Percentiles rank a stretch among this genome's conserved stretches.
phyloP scores from a whole-genome alignment of 371 early-diverging fungal species.

The Batrachochytrium dendrobatidis region DNA sequence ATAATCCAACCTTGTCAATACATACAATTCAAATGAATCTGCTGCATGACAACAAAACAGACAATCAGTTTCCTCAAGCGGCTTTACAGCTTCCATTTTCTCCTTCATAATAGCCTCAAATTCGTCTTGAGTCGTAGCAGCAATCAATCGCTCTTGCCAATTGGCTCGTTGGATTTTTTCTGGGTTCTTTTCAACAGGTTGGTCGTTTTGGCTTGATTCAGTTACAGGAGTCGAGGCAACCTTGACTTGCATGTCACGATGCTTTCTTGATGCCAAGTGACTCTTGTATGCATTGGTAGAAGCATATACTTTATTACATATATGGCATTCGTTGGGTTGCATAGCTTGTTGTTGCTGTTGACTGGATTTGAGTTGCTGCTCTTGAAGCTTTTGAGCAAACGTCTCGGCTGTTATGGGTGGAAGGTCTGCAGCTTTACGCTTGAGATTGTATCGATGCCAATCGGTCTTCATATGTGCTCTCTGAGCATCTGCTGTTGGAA shows the following conservation, averaged over 20 bases:
- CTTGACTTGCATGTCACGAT: slow-evolving; percentile 65
- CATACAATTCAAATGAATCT: slow-evolving; percentile 12
- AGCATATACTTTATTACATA: slow-evolving; percentile 55
- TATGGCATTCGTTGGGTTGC: slow-evolving; percentile 11
- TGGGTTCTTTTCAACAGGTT: no score
- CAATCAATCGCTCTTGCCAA: slow-evolving; percentile 27
- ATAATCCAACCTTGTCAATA: neutral
- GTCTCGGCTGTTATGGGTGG: slow-evolving; percentile 72
- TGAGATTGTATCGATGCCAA: slow-evolving; percentile 97
- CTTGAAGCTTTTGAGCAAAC: slow-evolving; percentile 69
- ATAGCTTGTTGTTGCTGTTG: neutral
- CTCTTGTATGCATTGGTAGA: slow-evolving; percentile 79
- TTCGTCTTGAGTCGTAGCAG: slow-evolving; percentile 34
- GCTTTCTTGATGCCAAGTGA: slow-evolving; percentile 86
- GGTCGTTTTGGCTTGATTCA: neutral
- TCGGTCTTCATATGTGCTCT: slow-evolving; percentile 86
- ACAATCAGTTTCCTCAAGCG: slow-evolving; percentile 37
- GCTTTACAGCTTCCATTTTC: slow-evolving; percentile 35
- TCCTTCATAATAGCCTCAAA: slow-evolving; percentile 38
- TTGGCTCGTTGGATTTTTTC: neutral
- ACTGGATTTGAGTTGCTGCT: slow-evolving; percentile 24
- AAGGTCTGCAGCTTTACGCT: slow-evolving; percentile 81
- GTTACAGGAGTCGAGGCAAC: neutral
- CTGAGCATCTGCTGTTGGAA: slow-evolving; percentile 75
- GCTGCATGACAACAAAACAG: slow-evolving; percentile 30